A percentile compares a stretch with the other conserved stretches of the same genome.
Evolutionary conservation across 192 early-diverging fungal species (phyloP).

Genomic region (Coemansia sp.): DNA sequence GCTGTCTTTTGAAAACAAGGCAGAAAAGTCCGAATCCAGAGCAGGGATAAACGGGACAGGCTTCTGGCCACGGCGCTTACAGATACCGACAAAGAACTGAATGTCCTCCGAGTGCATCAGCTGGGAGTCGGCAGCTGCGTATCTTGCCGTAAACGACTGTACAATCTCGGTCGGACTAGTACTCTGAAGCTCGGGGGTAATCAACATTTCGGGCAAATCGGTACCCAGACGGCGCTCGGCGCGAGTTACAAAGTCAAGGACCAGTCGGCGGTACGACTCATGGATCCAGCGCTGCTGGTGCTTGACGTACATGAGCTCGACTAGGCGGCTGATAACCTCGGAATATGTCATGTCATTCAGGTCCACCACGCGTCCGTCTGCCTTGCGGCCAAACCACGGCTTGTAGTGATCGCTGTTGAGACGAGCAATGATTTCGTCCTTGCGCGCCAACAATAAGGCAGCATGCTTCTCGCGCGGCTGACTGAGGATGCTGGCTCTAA

Average conservation of each 20-base stretch:
- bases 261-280: slow-evolving; percentile 62
- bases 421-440: slow-evolving; percentile 85
- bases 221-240: slow-evolving; percentile 69
- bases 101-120: slow-evolving; percentile 40
- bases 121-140: slow-evolving; percentile 17
- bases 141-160: slow-evolving; percentile 7
- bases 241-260: slow-evolving; percentile 78
- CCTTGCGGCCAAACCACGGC: slow-evolving; percentile 91
- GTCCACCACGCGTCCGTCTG: slow-evolving; percentile 68
- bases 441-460: slow-evolving; percentile 59
- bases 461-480: slow-evolving; percentile 81
- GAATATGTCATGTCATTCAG: slow-evolving; percentile 93
- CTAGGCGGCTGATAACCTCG: slow-evolving; percentile 77
- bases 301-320: slow-evolving; percentile 77
- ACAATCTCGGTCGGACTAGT: slow-evolving; percentile 26
- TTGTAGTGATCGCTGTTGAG: slow-evolving; percentile 72
- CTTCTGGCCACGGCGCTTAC: slow-evolving; percentile 62
- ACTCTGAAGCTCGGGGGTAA: background rate
- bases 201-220: background rate
- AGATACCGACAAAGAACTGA: slow-evolving; percentile 44
- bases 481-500: slow-evolving; percentile 76
- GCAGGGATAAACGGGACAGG: slow-evolving; percentile 90
- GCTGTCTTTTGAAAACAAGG: slow-evolving; percentile 90
- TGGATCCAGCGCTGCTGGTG: slow-evolving; percentile 83
- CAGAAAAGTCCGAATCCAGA: slow-evolving; percentile 85